phyloP scores from a whole-genome alignment of 768 basidiomycete genomes.

The Phaeotremella fagi region DNA sequence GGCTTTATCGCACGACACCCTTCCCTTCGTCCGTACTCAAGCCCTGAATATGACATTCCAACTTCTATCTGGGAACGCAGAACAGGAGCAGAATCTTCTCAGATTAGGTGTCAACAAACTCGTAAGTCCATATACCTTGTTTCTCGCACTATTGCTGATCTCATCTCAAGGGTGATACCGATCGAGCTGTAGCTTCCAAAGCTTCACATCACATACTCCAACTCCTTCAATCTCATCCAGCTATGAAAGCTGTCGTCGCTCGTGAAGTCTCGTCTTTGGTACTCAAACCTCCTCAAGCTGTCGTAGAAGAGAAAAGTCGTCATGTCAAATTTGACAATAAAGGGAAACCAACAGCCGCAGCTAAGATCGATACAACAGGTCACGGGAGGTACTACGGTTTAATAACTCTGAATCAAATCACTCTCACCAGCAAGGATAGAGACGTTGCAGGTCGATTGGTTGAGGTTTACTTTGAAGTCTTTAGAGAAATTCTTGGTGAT shows the following conservation, averaged over 20 bases:
- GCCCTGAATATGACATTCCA: constrained; percentile 69
- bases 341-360: constrained; percentile 42
- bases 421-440: constrained; percentile 61
- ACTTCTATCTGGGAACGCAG: constrained; percentile 81
- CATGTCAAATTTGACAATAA: constrained; percentile 53
- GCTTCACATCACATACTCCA: constrained; percentile 86
- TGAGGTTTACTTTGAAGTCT: constrained; percentile 90
- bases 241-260: constrained; percentile 85
- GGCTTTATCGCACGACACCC: constrained; percentile 75
- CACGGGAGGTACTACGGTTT: constrained; percentile 88
- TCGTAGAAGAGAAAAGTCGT: constrained; percentile 40
- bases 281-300: constrained; percentile 57
- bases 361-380: constrained; percentile 42
- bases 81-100: constrained; percentile 95
- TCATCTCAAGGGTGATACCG: constrained; percentile 69
- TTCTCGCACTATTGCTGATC: background rate
- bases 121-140: constrained; percentile 51
- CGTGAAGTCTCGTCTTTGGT: constrained; percentile 78
- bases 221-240: constrained; percentile 81
- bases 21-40: constrained; percentile 83
- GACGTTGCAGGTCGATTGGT: constrained; percentile 73
- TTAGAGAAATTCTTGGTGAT: constrained; percentile 77
- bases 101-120: constrained; percentile 91
- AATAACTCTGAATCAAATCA: constrained; percentile 91
- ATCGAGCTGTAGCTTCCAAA: constrained; percentile 79